These are phyloP conservation scores for Fusarium marasasianum DNA, from an alignment of 2,329 filamentous ascomycete genomes.

Conservation along the genomic window DNA sequence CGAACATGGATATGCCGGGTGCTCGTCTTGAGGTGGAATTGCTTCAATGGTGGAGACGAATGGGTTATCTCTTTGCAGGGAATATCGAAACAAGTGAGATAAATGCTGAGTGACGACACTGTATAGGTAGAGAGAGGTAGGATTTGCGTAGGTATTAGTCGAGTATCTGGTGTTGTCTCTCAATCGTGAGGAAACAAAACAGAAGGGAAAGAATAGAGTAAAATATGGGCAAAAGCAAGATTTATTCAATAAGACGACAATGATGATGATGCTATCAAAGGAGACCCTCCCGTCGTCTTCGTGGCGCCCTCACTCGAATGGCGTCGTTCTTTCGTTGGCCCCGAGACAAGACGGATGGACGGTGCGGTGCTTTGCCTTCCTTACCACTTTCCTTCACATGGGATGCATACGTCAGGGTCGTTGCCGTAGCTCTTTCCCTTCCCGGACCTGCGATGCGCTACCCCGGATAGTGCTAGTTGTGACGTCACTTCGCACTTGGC, in stretches of 20 bases:
- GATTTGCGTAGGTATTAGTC: conserved; percentile 4
- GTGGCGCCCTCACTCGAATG: conserved; percentile 25
- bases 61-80: conserved; percentile 19
- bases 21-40: conserved; percentile 8
- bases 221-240: conserved; percentile 30
- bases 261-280: conserved; percentile 33
- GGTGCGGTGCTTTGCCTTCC: conserved; percentile 34
- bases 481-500: conserved; percentile 37
- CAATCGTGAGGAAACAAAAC: background rate
- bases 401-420: conserved; percentile 35
- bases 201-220: background rate
- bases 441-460: conserved; percentile 25
- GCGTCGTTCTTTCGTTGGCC: conserved; percentile 34
- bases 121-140: conserved; percentile 2
- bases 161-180: background rate
- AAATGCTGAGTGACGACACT: background rate
- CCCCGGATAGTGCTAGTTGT: conserved; percentile 38
- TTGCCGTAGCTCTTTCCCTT: conserved; percentile 32
- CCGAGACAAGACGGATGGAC: conserved; percentile 24
- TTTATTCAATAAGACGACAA: conserved; percentile 33
- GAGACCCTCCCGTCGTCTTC: conserved; percentile 27
- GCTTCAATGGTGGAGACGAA: conserved; percentile 23
- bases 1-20: conserved; percentile 19
- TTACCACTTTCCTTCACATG: background rate
- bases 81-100: background rate